These are phyloP conservation scores for Phyllosticta citrichinensis DNA, from an alignment of 2,329 filamentous ascomycete genomes.

Conservation along the genomic window DNA sequence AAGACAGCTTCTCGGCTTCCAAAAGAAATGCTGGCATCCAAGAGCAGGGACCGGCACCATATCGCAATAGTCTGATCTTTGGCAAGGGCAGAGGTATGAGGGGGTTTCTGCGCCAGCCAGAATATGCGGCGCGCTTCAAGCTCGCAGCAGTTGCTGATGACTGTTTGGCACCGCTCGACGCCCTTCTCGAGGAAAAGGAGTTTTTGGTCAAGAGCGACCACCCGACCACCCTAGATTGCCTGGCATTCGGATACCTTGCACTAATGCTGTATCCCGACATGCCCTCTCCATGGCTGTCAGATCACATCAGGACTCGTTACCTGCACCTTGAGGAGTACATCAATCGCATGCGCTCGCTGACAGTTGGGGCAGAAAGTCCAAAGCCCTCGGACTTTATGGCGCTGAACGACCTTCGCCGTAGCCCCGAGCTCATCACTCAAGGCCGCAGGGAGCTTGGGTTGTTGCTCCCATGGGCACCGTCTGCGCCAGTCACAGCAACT, in stretches of 20 bases:
- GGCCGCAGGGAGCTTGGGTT: constrained; percentile 5
- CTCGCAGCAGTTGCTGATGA: constrained; percentile 62
- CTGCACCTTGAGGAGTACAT: constrained; percentile 29
- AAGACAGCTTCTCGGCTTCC: constrained; percentile 22
- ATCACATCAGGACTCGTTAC: constrained; percentile 44
- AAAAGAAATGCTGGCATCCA: constrained; percentile 28
- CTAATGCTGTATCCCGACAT: constrained; percentile 57
- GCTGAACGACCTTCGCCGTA: constrained; percentile 7
- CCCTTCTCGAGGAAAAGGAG: constrained; percentile 47
- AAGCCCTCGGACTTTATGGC: constrained; percentile 2
- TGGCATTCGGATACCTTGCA: constrained; percentile 69
- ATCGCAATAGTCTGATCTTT: constrained; percentile 30
- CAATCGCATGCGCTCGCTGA: constrained; percentile 13
- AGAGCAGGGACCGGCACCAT: constrained; percentile 29
- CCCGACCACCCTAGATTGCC: constrained; percentile 63
- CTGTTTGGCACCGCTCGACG: constrained; percentile 59
- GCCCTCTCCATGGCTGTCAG: constrained; percentile 52
- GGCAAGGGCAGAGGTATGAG: constrained; percentile 50
- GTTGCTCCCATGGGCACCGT: constrained; percentile 9
- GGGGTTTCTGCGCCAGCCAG: constrained; percentile 53
- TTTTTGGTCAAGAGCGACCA: constrained; percentile 45
- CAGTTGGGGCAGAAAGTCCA: constrained; percentile 1
- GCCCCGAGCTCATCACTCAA: constrained; percentile 2
- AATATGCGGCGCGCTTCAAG: constrained; percentile 64
- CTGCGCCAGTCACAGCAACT: neutral